phyloP scores from a whole-genome alignment of 1,284 basidiomycete genomes.

The Peniophora sp. region DNA sequence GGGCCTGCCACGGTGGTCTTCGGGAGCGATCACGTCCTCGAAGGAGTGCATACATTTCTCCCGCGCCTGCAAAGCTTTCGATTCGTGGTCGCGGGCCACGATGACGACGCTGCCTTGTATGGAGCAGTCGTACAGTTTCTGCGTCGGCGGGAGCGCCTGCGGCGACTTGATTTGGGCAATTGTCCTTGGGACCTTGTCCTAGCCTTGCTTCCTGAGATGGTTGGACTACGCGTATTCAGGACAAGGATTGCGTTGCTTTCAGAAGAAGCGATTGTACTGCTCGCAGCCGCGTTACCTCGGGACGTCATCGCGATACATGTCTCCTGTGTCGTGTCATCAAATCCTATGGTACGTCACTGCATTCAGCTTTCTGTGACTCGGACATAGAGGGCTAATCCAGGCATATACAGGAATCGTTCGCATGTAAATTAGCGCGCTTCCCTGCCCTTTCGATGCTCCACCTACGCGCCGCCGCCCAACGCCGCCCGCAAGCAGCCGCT shows the following conservation, averaged over 20 bases:
- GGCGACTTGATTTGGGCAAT: conserved; percentile 49
- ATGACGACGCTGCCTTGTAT: conserved; percentile 46
- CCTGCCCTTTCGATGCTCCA: conserved; percentile 49
- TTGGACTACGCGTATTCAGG: conserved; percentile 42
- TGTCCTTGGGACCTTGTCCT: conserved; percentile 57
- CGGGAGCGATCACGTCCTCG: conserved; percentile 50
- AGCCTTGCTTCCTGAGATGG: conserved; percentile 40
- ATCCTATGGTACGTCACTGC: conserved; percentile 34
- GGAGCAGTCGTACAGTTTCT: conserved; percentile 47
- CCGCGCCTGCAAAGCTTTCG: conserved; percentile 54
- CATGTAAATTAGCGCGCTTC: conserved; percentile 37
- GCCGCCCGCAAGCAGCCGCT: conserved; percentile 46
- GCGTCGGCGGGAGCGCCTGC: conserved; percentile 33
- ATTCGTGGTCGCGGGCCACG: conserved; percentile 54
- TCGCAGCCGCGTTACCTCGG: conserved; percentile 37
- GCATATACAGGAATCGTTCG: conserved; percentile 39
- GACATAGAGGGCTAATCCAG: not conserved
- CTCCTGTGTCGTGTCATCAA: conserved; percentile 38
- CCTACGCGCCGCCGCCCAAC: conserved; percentile 36
- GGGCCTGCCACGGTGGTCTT: conserved; percentile 53
- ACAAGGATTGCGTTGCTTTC: conserved; percentile 45
- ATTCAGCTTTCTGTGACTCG: not conserved
- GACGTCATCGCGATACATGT: conserved; percentile 48
- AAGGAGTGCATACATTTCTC: conserved; percentile 48
- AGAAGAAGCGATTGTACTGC: conserved; percentile 24